These are phyloP conservation scores for Cercospora zeina DNA, from an alignment of 2,329 filamentous ascomycete species.

Conservation along the genomic window DNA sequence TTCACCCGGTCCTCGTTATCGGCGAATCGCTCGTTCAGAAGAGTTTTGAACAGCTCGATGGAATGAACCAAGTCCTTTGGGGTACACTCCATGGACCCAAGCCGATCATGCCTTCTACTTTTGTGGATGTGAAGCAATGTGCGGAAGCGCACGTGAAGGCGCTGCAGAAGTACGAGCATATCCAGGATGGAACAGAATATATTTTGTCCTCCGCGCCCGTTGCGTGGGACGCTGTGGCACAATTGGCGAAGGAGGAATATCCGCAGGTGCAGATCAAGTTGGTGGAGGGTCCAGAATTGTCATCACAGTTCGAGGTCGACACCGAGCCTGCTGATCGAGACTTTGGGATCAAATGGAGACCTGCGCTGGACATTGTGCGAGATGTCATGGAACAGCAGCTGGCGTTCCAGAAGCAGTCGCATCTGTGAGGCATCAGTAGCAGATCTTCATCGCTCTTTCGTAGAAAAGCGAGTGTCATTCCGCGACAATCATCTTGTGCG, in stretches of 20 bases:
- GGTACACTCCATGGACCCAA: slow-evolving; percentile 9
- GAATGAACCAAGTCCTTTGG: slow-evolving; percentile 32
- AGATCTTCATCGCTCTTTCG: neutral
- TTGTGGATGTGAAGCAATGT: slow-evolving; percentile 37
- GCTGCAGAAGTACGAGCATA: slow-evolving; percentile 11
- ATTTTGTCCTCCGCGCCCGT: slow-evolving; percentile 13
- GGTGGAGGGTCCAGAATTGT: slow-evolving; percentile 7
- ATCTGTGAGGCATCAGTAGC: neutral
- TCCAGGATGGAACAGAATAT: slow-evolving; percentile 26
- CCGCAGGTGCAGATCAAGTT: slow-evolving; percentile 24
- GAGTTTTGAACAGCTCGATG: slow-evolving; percentile 23
- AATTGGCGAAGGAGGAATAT: slow-evolving; percentile 28
- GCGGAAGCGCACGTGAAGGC: slow-evolving; percentile 35
- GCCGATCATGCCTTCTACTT: slow-evolving; percentile 23
- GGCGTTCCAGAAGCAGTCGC: slow-evolving; percentile 6
- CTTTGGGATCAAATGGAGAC: slow-evolving; percentile 26
- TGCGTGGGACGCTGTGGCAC: slow-evolving; percentile 27
- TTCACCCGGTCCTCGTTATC: slow-evolving; percentile 36
- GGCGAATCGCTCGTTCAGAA: slow-evolving; percentile 33
- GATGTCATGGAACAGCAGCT: slow-evolving; percentile 14
- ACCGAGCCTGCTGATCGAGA: slow-evolving; percentile 25
- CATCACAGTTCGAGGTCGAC: slow-evolving; percentile 20
- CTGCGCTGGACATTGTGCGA: slow-evolving; percentile 8
- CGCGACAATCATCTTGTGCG: no score
- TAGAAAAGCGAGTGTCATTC: neutral